Percentiles rank a stretch among this genome's conserved stretches.
Conservation (phyloP, 2,329 filamentous ascomycete species). For the Penicillium occitanis region DNA sequence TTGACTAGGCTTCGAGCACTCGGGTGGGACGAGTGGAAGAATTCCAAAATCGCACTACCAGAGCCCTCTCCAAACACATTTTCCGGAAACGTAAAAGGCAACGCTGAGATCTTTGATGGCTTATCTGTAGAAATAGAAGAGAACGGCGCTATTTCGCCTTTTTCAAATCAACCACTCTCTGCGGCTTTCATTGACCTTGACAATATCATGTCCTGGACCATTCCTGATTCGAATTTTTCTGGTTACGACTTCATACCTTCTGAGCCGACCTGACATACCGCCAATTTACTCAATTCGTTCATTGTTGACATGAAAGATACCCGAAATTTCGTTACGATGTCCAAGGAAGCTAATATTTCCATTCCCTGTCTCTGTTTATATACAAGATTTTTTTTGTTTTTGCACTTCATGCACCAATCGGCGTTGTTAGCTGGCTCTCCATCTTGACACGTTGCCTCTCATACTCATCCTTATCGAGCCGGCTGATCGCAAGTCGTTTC, state of each 20-base stretch:
- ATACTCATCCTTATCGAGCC: conserved; percentile 16
- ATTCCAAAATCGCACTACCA: neutral
- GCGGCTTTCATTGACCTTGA: conserved; percentile 3
- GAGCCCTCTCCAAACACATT: neutral
- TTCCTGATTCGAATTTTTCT: neutral
- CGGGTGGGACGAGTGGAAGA: conserved; percentile 19
- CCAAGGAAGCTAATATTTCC: neutral
- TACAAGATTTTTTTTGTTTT: neutral
- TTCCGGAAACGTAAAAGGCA: neutral
- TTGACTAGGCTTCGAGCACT: conserved; percentile 18
- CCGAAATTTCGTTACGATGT: neutral
- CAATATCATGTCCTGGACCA: conserved; percentile 9
- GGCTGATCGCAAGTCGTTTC: conserved; percentile 19
- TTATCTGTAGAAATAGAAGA: neutral
- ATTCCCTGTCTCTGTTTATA: neutral
- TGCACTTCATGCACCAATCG: neutral
- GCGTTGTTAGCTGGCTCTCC: conserved; percentile 11
- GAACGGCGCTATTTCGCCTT: neutral
- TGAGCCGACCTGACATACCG: neutral
- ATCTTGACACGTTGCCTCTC: conserved; percentile 14
- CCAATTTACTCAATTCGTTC: neutral
- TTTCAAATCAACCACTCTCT: neutral
- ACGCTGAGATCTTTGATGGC: neutral
- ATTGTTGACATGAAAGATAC: neutral
- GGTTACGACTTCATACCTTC: conserved; percentile 1